A percentile compares a stretch with the other conserved stretches of the same genome.
Conservation (phyloP, 176 grass and related monocot species). For the Hyparrhenia diplandra region DNA sequence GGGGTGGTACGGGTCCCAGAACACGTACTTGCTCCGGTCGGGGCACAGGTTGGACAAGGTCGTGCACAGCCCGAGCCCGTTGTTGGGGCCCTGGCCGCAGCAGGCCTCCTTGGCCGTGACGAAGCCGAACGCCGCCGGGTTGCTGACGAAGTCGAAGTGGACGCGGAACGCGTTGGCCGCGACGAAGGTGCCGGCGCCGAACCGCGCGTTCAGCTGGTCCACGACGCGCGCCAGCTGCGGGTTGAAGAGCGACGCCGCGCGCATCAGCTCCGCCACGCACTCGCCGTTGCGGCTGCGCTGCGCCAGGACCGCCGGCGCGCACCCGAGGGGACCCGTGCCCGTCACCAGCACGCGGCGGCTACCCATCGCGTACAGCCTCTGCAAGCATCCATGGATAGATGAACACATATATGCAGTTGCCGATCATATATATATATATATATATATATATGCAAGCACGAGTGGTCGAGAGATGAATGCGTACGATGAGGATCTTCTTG, state of each 20-base stretch:
- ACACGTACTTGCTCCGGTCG: slow-evolving; percentile 55
- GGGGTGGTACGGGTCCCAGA: slow-evolving; percentile 98
- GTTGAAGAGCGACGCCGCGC: slow-evolving; percentile 79
- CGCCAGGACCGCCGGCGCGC: slow-evolving; percentile 75
- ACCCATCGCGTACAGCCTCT: slow-evolving; percentile 62
- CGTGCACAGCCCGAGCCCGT: slow-evolving; percentile 83
- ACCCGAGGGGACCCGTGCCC: slow-evolving; percentile 84
- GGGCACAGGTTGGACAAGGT: slow-evolving; percentile 50
- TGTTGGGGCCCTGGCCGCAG: slow-evolving; percentile 90
- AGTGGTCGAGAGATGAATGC: too few species aligned
- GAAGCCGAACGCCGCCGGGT: slow-evolving; percentile 59
- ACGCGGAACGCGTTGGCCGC: slow-evolving; percentile 72
- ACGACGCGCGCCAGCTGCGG: slow-evolving; percentile 56
- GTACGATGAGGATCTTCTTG: slow-evolving; percentile 52
- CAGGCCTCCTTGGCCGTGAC: slow-evolving; percentile 66
- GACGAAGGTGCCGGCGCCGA: slow-evolving; percentile 54
- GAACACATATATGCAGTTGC: too few species aligned
- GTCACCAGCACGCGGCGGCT: slow-evolving; percentile 73
- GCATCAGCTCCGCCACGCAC: slow-evolving; percentile 65
- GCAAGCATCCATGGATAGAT: neutral
- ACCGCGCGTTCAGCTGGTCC: slow-evolving; percentile 43
- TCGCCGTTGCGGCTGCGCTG: slow-evolving; percentile 44
- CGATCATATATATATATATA: too few species aligned
- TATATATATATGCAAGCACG: too few species aligned
- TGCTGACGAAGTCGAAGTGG: slow-evolving; percentile 80